Percentiles rank a stretch among this genome's conserved stretches.
phyloP scores from a whole-genome alignment of 1,139 yeast species.

The Barnettozyma hawaiiensis region DNA sequence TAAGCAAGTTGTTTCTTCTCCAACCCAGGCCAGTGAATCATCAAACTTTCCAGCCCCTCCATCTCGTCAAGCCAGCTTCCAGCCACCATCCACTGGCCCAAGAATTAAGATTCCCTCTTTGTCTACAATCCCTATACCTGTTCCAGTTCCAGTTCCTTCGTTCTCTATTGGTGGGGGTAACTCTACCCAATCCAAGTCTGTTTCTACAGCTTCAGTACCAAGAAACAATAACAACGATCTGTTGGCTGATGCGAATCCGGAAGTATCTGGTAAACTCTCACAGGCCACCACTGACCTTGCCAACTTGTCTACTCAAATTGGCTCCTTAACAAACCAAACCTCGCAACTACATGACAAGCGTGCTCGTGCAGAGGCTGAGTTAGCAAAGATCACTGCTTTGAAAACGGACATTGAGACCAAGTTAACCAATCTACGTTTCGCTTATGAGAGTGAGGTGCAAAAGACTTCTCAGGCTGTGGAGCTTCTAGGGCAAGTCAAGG shows the following conservation, averaged over 20 bases:
- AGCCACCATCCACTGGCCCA: conserved; percentile 14
- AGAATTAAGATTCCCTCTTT: conserved; percentile 13
- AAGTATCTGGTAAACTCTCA: conserved; percentile 61
- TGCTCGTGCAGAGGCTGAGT: conserved; percentile 69
- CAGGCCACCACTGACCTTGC: conserved; percentile 84
- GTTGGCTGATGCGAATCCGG: conserved; percentile 46
- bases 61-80: conserved; percentile 6
- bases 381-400: conserved; percentile 54
- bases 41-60: conserved; percentile 18
- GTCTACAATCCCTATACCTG: conserved; percentile 8
- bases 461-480: conserved; percentile 69
- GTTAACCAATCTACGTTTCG: conserved; percentile 56
- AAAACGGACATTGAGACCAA: conserved; percentile 71
- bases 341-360: conserved; percentile 65
- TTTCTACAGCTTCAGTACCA: not conserved
- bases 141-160: conserved; percentile 1
- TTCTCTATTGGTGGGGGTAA: not conserved
- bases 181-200: not conserved
- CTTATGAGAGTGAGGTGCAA: conserved; percentile 74
- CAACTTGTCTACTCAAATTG: conserved; percentile 78
- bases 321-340: conserved; percentile 72
- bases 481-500: conserved; percentile 50
- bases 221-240: conserved; percentile 46
- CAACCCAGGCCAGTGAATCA: conserved; percentile 24
- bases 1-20: conserved; percentile 9